Base-by-base conservation (phyloP, 495 filamentous ascomycete genomes). In the Talaromyces ruber region DNA sequence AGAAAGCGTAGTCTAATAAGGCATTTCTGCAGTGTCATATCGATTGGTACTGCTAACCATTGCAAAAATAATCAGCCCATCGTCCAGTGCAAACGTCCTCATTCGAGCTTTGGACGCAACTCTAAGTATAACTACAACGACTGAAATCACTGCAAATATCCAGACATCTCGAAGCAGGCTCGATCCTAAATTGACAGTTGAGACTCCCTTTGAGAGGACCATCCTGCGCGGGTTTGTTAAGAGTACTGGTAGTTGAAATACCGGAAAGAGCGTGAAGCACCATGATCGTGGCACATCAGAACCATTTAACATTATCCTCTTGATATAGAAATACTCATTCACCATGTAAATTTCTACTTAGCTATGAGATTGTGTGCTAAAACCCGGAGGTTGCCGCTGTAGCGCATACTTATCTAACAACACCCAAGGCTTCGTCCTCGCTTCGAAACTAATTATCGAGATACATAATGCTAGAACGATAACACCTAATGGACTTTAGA, bases 101-200 rank as follows among this genome's bases (percentile, higher is more conserved):
- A 72, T 66, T 28, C 64, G 64, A 18, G 64, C 61, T 61, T 72
- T 72, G 22, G 70, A 69, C 53, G 51, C 16, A 24, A 72, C 47
- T 51, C 70, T 67, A 39, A 72, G 58, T 21, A 58, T 34, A 16
- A 71, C 25, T 0, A 67, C 50, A 8, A 69, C 0, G 55, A 67
- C 67, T 2, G 65, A 67, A 24, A 71, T 50, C 4, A 58, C 68
- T 12, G 67, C 65, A 14, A 69, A 58, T 16, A 59, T 65, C 70
- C 70, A 72, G 1, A 72, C n/a, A 60, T 69, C 68, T n/a, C 63
- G 62, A 2, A 72, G 63, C 8, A 72, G 54, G 4, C 51, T 52
- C 9, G 70, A 65, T 11, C 67, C 68, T 14, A 24, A 21, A 53
- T 53, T 7, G 12, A 16, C 21, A 53, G 6, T 53, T 7, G 50